Percentiles rank a stretch among this genome's conserved stretches.
These are phyloP conservation scores for Amanita brunnescens DNA, from an alignment of 768 basidiomycete genomes.

Conservation along the genomic window DNA sequence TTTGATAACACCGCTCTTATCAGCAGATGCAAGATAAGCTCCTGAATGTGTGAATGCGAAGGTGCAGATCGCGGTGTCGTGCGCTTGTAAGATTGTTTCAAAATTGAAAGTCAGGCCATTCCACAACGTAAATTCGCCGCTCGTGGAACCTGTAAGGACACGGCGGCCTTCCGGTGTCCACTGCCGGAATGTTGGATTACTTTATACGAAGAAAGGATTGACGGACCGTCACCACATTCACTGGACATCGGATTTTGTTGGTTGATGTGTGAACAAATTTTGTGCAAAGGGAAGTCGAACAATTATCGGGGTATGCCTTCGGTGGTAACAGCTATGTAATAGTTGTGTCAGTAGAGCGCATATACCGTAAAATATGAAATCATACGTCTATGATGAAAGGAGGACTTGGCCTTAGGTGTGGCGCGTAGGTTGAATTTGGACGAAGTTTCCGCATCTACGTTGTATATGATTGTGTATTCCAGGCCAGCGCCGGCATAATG, in stretches of 20 bases:
- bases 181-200: conserved; percentile 29
- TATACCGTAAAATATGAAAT: conserved; percentile 9
- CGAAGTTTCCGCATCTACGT: conserved; percentile 65
- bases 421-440: conserved; percentile 68
- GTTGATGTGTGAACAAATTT: conserved; percentile 98
- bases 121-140: conserved; percentile 98
- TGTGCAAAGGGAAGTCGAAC: conserved; percentile 90
- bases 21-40: conserved; percentile 86
- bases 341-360: conserved; percentile 13
- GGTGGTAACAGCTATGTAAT: conserved; percentile 77
- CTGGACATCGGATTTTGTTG: conserved; percentile 96
- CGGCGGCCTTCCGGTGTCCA: conserved; percentile 98
- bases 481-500: conserved; percentile 18
- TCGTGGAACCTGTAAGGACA: conserved; percentile 89
- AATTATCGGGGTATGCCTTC: conserved; percentile 84
- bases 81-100: conserved; percentile 98
- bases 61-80: conserved; percentile 89
- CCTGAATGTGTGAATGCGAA: conserved; percentile 90
- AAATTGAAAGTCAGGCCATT: conserved; percentile 99
- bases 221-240: conserved; percentile 89
- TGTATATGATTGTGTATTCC: conserved; percentile 5
- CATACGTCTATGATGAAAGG: conserved; percentile 87
- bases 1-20: conserved; percentile 92
- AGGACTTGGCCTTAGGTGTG: conserved; percentile 73
- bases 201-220: neutral